Percentiles rank a stretch among this genome's conserved stretches.
These are phyloP conservation scores for Hemileccinum impolitum DNA, from an alignment of 768 basidiomycete genomes.

Conservation along the genomic window DNA sequence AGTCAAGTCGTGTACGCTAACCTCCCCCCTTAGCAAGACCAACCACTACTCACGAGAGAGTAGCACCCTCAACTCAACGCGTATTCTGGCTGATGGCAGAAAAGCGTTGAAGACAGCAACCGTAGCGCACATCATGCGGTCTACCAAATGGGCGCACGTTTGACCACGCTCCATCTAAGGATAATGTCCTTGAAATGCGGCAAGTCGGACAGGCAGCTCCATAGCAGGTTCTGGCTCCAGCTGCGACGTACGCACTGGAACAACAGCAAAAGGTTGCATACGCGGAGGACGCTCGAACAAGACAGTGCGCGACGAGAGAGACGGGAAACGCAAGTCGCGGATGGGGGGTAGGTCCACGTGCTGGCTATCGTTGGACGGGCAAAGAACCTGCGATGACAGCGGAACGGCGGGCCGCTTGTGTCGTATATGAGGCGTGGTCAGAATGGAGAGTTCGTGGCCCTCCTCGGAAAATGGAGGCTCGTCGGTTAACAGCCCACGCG, in stretches of 20 bases:
- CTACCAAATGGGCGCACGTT: not conserved
- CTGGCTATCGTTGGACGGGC: not conserved
- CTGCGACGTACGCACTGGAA: constrained; percentile 30
- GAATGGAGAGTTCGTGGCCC: constrained; percentile 14
- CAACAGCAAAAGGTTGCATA: constrained; percentile 15
- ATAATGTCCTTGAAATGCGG: not conserved
- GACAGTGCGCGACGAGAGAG: not conserved
- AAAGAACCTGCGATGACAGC: not conserved
- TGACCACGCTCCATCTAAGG: not conserved
- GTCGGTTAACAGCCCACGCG: not conserved
- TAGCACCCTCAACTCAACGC: too few relatives aligned
- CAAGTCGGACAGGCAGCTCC: constrained; percentile 23
- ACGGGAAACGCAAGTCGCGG: not conserved
- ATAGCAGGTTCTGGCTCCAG: constrained; percentile 33
- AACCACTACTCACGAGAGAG: too few relatives aligned
- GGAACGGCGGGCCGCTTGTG: not conserved
- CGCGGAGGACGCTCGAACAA: constrained; percentile 3
- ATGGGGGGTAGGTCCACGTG: not conserved
- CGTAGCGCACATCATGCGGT: too few relatives aligned
- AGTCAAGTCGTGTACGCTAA: too few relatives aligned
- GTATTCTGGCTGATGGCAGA: too few relatives aligned
- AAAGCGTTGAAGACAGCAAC: too few relatives aligned
- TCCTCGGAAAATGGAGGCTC: constrained; percentile 1
- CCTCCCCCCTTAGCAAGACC: too few relatives aligned
- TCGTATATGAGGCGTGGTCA: constrained; percentile 1